These are phyloP conservation scores for Bidens hawaiensis DNA, from an alignment of 140 eudicot species.

Conservation along the genomic window DNA sequence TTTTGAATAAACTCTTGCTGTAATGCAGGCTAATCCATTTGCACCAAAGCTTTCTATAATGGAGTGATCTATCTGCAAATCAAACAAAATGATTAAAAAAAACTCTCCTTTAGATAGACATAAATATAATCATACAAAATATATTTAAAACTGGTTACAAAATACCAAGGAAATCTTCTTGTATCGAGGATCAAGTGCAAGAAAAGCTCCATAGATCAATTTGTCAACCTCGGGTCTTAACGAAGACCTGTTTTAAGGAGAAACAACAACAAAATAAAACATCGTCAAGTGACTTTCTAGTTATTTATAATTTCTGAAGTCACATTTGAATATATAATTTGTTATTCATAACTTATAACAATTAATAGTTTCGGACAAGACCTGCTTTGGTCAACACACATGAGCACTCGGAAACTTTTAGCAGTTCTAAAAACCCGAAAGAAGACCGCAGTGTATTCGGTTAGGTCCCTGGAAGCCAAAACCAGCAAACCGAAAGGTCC, in stretches of 20 bases:
- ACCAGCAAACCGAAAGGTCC: constrained; percentile 71
- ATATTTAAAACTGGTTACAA: not conserved
- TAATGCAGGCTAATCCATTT: constrained; percentile 42
- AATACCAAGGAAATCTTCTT: constrained; percentile 54
- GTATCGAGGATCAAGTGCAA: constrained; percentile 46
- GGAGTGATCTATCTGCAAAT: constrained; percentile 68
- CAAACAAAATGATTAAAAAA: too few species aligned
- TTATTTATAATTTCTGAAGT: not conserved
- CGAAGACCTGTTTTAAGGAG: constrained; percentile 33
- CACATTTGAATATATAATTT: not conserved
- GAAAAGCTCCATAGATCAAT: constrained; percentile 46
- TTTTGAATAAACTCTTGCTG: constrained; percentile 49
- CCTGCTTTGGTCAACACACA: constrained; percentile 83
- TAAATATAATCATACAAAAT: too few species aligned
- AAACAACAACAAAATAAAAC: not conserved
- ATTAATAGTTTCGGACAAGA: not conserved
- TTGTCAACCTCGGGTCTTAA: constrained; percentile 32
- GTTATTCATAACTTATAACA: not conserved
- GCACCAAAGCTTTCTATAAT: constrained; percentile 66
- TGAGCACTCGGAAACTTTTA: constrained; percentile 43
- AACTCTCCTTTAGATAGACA: not conserved
- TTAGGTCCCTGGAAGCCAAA: constrained; percentile 53
- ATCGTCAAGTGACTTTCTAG: not conserved
- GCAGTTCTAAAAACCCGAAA: constrained; percentile 49
- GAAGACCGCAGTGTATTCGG: constrained; percentile 69